A percentile compares a stretch with the other conserved stretches of the same genome.
phyloP scores from a whole-genome alignment of 306 rosid species.

The Lathyrus tuberosus region DNA sequence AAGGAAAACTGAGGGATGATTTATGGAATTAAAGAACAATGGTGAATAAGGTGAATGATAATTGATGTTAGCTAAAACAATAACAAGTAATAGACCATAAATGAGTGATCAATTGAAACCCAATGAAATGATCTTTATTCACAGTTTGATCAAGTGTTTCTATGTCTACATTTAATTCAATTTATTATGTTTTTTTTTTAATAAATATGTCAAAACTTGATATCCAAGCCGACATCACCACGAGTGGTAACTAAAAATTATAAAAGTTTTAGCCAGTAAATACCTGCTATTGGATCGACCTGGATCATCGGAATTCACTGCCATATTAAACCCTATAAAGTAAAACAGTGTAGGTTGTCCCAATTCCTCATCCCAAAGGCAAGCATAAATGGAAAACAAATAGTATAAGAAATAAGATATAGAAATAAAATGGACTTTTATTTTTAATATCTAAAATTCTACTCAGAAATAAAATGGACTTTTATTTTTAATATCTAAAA shows the following conservation, averaged over 20 bases:
- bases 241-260: neutral
- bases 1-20: too few species aligned
- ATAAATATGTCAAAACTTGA: neutral
- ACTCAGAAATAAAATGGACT: too few species aligned
- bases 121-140: too few species aligned
- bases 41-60: too few species aligned
- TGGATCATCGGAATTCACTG: neutral
- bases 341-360: neutral
- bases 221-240: neutral
- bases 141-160: too few species aligned
- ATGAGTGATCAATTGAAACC: too few species aligned
- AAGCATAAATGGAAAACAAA: neutral
- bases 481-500: neutral
- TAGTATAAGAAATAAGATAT: neutral
- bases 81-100: too few species aligned
- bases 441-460: too few species aligned
- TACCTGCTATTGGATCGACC: constrained; percentile 3
- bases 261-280: neutral
- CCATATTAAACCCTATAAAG: constrained; percentile 6
- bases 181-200: too few species aligned
- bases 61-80: too few species aligned
- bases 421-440: neutral
- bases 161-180: too few species aligned
- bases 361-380: neutral
- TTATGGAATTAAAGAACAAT: too few species aligned